Conservation (phyloP, 306 rosid species). For the Abrus precatorius region DNA sequence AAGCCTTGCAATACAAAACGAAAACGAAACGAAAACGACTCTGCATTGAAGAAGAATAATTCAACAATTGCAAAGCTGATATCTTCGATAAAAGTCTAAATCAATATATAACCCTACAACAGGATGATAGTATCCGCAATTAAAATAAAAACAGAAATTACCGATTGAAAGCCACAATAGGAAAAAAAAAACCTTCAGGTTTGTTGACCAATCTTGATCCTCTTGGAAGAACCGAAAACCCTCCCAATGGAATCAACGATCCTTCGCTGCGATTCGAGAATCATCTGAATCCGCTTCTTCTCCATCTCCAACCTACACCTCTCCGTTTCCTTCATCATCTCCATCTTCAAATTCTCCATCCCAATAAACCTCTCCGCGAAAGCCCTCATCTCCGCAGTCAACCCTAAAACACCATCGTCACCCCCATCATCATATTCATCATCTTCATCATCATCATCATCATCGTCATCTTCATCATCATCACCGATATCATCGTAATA, state of each 20-base stretch:
- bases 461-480: background rate
- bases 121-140: background rate
- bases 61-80: background rate
- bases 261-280: constrained; percentile 66
- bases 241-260: constrained; percentile 78
- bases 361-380: constrained; percentile 69
- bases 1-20: background rate
- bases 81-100: background rate
- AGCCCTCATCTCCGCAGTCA: constrained; percentile 70
- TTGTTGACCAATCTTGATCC: constrained; percentile 46
- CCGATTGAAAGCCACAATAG: background rate
- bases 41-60: background rate
- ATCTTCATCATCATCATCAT: background rate
- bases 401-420: constrained; percentile 39
- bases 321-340: constrained; percentile 82
- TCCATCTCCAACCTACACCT: constrained; percentile 87
- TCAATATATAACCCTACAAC: background rate
- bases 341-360: constrained; percentile 83
- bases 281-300: constrained; percentile 73
- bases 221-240: constrained; percentile 66
- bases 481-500: background rate
- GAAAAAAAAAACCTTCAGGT: constrained; percentile 40
- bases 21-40: constrained; percentile 8
- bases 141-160: constrained; percentile 1
- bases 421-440: constrained; percentile 38